Percentiles rank a stretch among this genome's conserved stretches.
Evolutionary conservation across 140 eudicot species (phyloP).

Genomic region (Bidens hawaiensis): DNA sequence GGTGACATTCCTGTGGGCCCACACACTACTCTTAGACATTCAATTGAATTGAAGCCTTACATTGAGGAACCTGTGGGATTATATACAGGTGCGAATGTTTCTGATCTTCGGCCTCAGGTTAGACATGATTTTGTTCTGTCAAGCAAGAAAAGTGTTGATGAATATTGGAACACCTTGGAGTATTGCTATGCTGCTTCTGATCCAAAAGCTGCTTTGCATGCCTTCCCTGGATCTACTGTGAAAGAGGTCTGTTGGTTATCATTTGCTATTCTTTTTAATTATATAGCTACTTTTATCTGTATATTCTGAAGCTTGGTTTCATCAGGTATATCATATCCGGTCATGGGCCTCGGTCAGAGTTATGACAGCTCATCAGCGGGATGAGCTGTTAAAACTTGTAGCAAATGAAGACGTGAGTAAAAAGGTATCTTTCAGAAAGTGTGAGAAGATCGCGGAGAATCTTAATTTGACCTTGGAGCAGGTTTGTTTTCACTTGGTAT

Average conservation of each 20-base stretch:
- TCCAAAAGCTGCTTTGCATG: constrained; percentile 75
- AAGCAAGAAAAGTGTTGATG: constrained; percentile 69
- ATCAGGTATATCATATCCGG: constrained; percentile 53
- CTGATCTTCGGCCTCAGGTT: constrained; percentile 77
- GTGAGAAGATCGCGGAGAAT: constrained; percentile 69
- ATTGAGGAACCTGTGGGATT: constrained; percentile 75
- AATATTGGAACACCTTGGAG: constrained; percentile 90
- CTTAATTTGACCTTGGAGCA: constrained; percentile 83
- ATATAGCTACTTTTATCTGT: background rate
- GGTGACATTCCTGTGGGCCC: constrained; percentile 41
- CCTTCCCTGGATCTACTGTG: constrained; percentile 91
- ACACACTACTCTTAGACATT: constrained; percentile 61
- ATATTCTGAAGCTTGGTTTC: constrained; percentile 9
- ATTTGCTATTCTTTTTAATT: constrained; percentile 5
- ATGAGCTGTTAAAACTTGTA: constrained; percentile 61
- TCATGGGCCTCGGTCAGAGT: constrained; percentile 79
- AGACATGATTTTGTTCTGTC: constrained; percentile 92
- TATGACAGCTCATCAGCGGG: constrained; percentile 84
- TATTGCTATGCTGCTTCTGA: constrained; percentile 85
- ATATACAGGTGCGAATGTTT: constrained; percentile 33
- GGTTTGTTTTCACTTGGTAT: constrained; percentile 45
- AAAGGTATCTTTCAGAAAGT: constrained; percentile 61
- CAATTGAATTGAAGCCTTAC: constrained; percentile 90
- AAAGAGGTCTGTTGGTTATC: constrained; percentile 47
- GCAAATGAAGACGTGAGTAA: constrained; percentile 39